These are phyloP conservation scores for Aspergillus sp. DNA, from an alignment of 2,329 filamentous ascomycete genomes.

Conservation along the genomic window DNA sequence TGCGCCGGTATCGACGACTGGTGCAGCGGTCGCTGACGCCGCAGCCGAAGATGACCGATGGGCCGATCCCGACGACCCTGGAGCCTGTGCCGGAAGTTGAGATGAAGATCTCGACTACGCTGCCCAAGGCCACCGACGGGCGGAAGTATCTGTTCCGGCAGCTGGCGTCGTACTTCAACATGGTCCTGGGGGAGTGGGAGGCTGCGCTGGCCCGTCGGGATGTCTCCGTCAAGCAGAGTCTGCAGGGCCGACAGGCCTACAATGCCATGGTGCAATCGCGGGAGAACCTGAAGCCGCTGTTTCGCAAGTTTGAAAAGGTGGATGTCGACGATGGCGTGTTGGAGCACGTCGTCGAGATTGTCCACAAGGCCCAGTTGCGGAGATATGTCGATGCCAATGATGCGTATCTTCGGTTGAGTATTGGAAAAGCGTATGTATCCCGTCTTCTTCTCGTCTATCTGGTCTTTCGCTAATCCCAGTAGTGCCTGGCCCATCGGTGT, in stretches of 20 bases:
- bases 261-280: constrained; percentile 83
- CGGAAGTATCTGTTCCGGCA: constrained; percentile 77
- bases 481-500: constrained; percentile 96
- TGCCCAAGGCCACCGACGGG: constrained; percentile 63
- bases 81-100: constrained; percentile 76
- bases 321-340: constrained; percentile 77
- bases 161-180: constrained; percentile 90
- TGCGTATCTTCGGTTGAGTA: constrained; percentile 86
- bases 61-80: constrained; percentile 84
- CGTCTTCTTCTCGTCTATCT: not conserved
- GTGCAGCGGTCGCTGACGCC: constrained; percentile 39
- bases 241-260: constrained; percentile 76
- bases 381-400: constrained; percentile 96
- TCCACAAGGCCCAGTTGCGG: constrained; percentile 81
- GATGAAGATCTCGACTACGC: constrained; percentile 72
- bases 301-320: constrained; percentile 80
- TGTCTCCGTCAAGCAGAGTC: constrained; percentile 63
- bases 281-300: constrained; percentile 84
- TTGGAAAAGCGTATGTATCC: constrained; percentile 70
- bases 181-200: constrained; percentile 90
- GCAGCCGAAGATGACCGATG: constrained; percentile 55
- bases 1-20: constrained; percentile 69
- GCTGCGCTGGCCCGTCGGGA: constrained; percentile 64
- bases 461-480: constrained; percentile 11
- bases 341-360: constrained; percentile 84